Evolutionary conservation across 345 rosid species (phyloP).

Genomic region (Cardiospermum halicacabum): DNA sequence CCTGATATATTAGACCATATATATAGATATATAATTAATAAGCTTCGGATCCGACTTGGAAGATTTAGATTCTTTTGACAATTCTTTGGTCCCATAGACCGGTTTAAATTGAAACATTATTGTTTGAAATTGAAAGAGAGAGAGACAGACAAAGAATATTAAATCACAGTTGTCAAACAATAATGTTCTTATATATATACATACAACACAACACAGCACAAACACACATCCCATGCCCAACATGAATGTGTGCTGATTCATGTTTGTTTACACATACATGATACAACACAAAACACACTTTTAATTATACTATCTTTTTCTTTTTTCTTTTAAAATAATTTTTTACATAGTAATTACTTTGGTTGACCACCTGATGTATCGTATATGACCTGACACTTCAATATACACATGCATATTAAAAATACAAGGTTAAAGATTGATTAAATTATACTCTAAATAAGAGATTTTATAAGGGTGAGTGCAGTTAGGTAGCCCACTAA

Average conservation of each 20-base stretch:
- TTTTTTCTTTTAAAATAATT: not conserved
- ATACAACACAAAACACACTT: not conserved
- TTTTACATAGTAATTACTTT: not conserved
- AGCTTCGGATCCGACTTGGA: not conserved
- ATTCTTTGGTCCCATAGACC: slow-evolving; percentile 3
- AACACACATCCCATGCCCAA: slow-evolving; percentile 6
- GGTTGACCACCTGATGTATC: not conserved
- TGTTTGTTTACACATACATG: not conserved
- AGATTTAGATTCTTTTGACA: slow-evolving; percentile 12
- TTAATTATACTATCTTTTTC: too few species aligned
- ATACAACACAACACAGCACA: too few species aligned
- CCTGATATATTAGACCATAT: slow-evolving; percentile 24
- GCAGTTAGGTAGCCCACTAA: slow-evolving; percentile 36
- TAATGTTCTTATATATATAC: not conserved
- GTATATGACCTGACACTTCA: not conserved
- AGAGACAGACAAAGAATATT: not conserved
- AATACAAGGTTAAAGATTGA: not conserved
- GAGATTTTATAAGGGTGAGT: not conserved
- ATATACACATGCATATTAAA: too few species aligned
- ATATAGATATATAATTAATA: too few species aligned
- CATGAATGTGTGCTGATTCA: not conserved
- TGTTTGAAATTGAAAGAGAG: not conserved
- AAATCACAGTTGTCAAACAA: not conserved
- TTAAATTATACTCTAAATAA: not conserved
- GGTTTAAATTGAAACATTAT: slow-evolving; percentile 6